These are phyloP conservation scores for Candida gorgasii DNA, from an alignment of 805 yeast genomes.

Conservation along the genomic window DNA sequence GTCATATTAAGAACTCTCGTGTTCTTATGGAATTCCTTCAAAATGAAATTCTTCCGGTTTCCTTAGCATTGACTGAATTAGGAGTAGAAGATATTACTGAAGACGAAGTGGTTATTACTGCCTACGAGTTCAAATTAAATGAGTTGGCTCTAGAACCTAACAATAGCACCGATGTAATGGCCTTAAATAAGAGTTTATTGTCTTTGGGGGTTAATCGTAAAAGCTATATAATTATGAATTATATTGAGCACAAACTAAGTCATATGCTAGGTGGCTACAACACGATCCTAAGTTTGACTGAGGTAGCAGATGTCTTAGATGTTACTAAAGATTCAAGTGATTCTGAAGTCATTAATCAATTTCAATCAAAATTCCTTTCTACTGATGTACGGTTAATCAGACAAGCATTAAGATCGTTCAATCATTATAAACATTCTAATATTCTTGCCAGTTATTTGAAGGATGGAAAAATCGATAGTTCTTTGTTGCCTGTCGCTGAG, in stretches of 20 bases:
- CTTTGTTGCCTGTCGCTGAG: constrained; percentile 56
- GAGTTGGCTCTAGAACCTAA: constrained; percentile 42
- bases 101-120: constrained; percentile 70
- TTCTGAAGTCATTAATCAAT: constrained; percentile 52
- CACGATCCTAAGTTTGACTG: constrained; percentile 8
- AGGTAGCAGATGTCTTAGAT: constrained; percentile 52
- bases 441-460: constrained; percentile 56
- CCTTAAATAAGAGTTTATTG: constrained; percentile 55
- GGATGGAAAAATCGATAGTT: constrained; percentile 61
- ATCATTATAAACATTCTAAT: constrained; percentile 53
- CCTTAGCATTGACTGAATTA: constrained; percentile 36
- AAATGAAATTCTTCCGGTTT: constrained; percentile 34
- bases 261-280: constrained; percentile 14
- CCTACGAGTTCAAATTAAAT: constrained; percentile 62
- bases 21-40: constrained; percentile 24
- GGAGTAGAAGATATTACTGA: constrained; percentile 45
- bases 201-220: constrained; percentile 61
- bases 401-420: constrained; percentile 57
- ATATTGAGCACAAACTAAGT: constrained; percentile 48
- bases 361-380: constrained; percentile 27
- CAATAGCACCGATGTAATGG: constrained; percentile 30
- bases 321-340: constrained; percentile 55
- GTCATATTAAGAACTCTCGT: constrained; percentile 25
- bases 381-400: constrained; percentile 59
- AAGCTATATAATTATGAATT: constrained; percentile 58